Evolutionary conservation across 495 filamentous ascomycete genomes (phyloP).

Genomic region (Cercophora sp.): DNA sequence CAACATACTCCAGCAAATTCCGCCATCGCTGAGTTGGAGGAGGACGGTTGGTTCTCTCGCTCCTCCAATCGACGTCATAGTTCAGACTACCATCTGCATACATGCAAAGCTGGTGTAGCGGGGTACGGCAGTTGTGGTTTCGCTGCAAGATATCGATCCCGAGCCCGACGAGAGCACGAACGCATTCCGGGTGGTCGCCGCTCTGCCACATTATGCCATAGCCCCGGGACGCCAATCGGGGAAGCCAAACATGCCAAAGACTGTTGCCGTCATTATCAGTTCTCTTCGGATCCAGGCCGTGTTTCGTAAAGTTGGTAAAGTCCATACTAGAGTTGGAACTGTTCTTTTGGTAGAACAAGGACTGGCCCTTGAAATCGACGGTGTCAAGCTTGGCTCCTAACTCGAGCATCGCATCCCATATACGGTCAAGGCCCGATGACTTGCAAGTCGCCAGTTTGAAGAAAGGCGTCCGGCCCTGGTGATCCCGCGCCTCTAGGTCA

Average conservation of each 20-base stretch:
- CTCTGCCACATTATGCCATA: neutral
- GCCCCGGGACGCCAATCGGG: neutral
- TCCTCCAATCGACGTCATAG: neutral
- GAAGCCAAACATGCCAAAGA: neutral
- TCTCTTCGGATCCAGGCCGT: neutral
- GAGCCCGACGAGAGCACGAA: neutral
- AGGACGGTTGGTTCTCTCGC: neutral
- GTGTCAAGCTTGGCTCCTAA: neutral
- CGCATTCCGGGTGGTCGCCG: neutral
- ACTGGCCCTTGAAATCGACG: constrained; percentile 2
- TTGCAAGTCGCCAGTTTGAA: neutral
- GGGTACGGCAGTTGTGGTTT: neutral
- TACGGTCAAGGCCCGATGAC: neutral
- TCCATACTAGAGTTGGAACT: neutral
- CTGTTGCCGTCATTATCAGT: neutral
- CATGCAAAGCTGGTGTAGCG: neutral
- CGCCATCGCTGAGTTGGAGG: too few relatives aligned
- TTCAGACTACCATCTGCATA: neutral
- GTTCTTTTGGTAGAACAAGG: constrained; percentile 4
- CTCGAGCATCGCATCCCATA: neutral
- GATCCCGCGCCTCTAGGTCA: neutral
- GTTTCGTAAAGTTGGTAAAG: neutral
- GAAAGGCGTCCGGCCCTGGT: neutral
- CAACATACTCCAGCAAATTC: too few relatives aligned
- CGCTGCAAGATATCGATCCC: neutral